Evolutionary conservation across 352 stramenopile genomes (phyloP).

Genomic region (Phytopythium helicoides): DNA sequence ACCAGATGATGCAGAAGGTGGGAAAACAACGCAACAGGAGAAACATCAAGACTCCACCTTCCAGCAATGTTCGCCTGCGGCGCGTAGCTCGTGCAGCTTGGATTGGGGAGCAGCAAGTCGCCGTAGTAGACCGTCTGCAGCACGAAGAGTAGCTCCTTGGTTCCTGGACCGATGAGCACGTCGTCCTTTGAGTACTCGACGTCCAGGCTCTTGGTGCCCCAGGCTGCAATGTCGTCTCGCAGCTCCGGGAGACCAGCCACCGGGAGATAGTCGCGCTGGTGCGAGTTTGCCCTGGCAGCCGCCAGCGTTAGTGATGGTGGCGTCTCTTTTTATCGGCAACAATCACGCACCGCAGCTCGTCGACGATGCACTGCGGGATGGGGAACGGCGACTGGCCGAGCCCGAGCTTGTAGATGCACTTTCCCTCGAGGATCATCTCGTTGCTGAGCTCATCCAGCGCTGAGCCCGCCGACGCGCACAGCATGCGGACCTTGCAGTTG

Average conservation of each 20-base stretch:
- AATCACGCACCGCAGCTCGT: conserved; percentile 67
- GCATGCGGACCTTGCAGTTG: conserved; percentile 86
- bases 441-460: conserved; percentile 86
- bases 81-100: conserved; percentile 84
- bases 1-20: background rate
- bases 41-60: conserved; percentile 52
- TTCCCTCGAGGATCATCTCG: conserved; percentile 76
- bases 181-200: conserved; percentile 71
- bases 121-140: conserved; percentile 88
- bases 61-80: conserved; percentile 84
- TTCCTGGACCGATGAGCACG: conserved; percentile 85
- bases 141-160: conserved; percentile 88
- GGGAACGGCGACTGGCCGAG: conserved; percentile 85
- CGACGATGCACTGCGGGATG: conserved; percentile 85
- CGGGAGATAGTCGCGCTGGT: conserved; percentile 81
- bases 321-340: background rate
- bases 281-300: conserved; percentile 58
- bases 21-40: background rate
- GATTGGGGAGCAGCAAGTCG: conserved; percentile 79
- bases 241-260: conserved; percentile 73
- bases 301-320: background rate
- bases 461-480: conserved; percentile 74
- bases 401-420: conserved; percentile 83
- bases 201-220: conserved; percentile 53
- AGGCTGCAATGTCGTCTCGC: conserved; percentile 75